Evolutionary conservation across 2,329 filamentous ascomycete genomes (phyloP).

Genomic region (Emericellopsis cladophorae): DNA sequence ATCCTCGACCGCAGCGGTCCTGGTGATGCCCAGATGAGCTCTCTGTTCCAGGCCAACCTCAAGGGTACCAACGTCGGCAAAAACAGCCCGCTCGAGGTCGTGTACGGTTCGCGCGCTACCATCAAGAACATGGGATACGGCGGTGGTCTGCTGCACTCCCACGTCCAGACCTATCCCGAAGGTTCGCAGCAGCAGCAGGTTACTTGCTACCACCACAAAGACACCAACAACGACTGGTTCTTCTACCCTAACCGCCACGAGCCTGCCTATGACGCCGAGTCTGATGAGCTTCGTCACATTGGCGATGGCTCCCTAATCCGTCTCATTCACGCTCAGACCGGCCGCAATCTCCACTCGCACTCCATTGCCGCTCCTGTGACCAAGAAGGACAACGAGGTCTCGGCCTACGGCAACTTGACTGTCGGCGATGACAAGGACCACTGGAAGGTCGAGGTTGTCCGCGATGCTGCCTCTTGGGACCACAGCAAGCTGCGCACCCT

Average conservation of each 20-base stretch:
- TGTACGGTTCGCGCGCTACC: slow-evolving; percentile 77
- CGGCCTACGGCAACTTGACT: slow-evolving; percentile 88
- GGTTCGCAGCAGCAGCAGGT: slow-evolving; percentile 92
- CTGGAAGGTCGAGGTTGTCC: slow-evolving; percentile 87
- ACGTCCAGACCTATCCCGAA: slow-evolving; percentile 91
- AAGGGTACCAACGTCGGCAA: slow-evolving; percentile 87
- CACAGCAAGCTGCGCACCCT: slow-evolving; percentile 77
- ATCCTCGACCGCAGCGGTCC: slow-evolving; percentile 89
- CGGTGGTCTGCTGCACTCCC: slow-evolving; percentile 88
- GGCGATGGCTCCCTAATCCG: slow-evolving; percentile 69
- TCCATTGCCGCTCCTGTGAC: slow-evolving; percentile 77
- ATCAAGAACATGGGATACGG: slow-evolving; percentile 99
- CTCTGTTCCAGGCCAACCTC: slow-evolving; percentile 94
- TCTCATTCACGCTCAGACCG: slow-evolving; percentile 87
- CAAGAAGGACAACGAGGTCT: slow-evolving; percentile 87
- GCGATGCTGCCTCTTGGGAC: slow-evolving; percentile 78
- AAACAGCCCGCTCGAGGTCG: slow-evolving; percentile 87
- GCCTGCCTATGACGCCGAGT: slow-evolving; percentile 57
- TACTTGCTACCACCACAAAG: slow-evolving; percentile 99
- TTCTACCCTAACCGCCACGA: slow-evolving; percentile 87
- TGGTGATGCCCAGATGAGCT: slow-evolving; percentile 99
- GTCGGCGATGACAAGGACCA: slow-evolving; percentile 96
- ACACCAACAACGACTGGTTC: slow-evolving; percentile 99
- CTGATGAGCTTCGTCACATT: slow-evolving; percentile 57
- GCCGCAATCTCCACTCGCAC: slow-evolving; percentile 94